Evolutionary conservation across 805 yeast genomes (phyloP).

Genomic region (Cyberlindnera saturnus): DNA sequence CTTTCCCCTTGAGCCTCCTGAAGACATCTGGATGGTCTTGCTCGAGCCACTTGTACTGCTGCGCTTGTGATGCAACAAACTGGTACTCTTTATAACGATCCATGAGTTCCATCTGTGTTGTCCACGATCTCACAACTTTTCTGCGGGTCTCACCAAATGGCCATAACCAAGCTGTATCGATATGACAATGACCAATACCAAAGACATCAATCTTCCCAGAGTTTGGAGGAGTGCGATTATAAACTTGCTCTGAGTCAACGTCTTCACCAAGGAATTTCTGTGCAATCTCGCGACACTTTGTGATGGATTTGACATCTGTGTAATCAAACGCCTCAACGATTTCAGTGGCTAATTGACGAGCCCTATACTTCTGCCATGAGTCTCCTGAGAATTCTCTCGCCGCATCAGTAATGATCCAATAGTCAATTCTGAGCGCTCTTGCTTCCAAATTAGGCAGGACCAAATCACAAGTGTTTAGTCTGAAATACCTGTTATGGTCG

Average conservation of each 20-base stretch:
- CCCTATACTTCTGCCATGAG: constrained; percentile 78
- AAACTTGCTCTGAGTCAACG: constrained; percentile 62
- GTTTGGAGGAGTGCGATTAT: constrained; percentile 29
- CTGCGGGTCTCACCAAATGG: constrained; percentile 97
- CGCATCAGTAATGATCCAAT: constrained; percentile 85
- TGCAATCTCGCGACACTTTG: constrained; percentile 62
- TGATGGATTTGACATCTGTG: constrained; percentile 49
- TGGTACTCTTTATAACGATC: constrained; percentile 88
- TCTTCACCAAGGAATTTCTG: constrained; percentile 56
- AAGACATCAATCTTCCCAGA: constrained; percentile 51
- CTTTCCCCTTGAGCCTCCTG: constrained; percentile 50
- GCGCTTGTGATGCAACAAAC: constrained; percentile 94
- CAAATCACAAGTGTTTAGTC: constrained; percentile 64
- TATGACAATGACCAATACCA: constrained; percentile 93
- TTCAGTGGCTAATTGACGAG: constrained; percentile 70
- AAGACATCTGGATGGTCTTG: constrained; percentile 82
- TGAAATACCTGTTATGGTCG: constrained; percentile 65
- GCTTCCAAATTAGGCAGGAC: constrained; percentile 80
- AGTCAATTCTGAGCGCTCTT: constrained; percentile 70
- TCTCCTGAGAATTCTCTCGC: constrained; percentile 77
- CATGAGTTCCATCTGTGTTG: constrained; percentile 79
- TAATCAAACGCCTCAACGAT: constrained; percentile 85
- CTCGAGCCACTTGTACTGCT: constrained; percentile 89
- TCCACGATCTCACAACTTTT: constrained; percentile 92
- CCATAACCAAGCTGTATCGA: constrained; percentile 99